phyloP scores from a whole-genome alignment of 352 stramenopile species.

The Pythium scleroteichum region DNA sequence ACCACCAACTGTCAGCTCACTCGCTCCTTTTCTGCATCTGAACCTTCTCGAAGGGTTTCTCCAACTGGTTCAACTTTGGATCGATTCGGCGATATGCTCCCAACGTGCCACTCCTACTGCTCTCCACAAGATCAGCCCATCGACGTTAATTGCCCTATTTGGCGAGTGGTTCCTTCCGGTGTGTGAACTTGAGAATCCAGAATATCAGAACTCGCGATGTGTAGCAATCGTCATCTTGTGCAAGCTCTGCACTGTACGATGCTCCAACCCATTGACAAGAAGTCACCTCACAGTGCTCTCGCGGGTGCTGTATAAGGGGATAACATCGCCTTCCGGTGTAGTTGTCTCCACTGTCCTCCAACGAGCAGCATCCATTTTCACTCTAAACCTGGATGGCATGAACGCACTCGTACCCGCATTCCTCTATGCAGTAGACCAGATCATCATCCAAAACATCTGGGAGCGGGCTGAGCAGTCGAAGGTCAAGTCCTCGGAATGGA shows the following conservation, averaged over 20 bases:
- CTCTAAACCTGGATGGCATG: constrained; percentile 74
- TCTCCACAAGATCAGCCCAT: constrained; percentile 75
- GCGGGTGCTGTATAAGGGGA: constrained; percentile 73
- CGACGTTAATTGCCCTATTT: constrained; percentile 81
- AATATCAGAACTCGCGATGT: constrained; percentile 80
- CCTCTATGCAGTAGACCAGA: constrained; percentile 78
- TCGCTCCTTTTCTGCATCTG: constrained; percentile 65
- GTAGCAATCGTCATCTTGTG: constrained; percentile 78
- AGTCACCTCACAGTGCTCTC: constrained; percentile 66
- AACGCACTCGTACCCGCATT: constrained; percentile 81
- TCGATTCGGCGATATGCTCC: constrained; percentile 73
- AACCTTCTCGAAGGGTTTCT: constrained; percentile 78
- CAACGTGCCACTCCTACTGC: constrained; percentile 52
- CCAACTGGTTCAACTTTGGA: constrained; percentile 78
- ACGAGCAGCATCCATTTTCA: constrained; percentile 73
- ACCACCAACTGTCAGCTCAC: constrained; percentile 57
- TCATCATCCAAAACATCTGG: constrained; percentile 85
- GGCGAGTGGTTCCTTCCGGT: constrained; percentile 85
- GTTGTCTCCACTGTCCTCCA: constrained; percentile 83
- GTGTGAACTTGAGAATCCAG: constrained; percentile 67
- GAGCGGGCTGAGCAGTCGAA: constrained; percentile 63
- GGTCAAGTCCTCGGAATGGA: constrained; percentile 76
- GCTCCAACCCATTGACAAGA: constrained; percentile 57
- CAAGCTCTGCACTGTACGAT: constrained; percentile 74
- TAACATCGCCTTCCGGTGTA: constrained; percentile 68